Base-by-base conservation (phyloP, 2,329 filamentous ascomycete genomes). In the Beauveria bassiana region DNA sequence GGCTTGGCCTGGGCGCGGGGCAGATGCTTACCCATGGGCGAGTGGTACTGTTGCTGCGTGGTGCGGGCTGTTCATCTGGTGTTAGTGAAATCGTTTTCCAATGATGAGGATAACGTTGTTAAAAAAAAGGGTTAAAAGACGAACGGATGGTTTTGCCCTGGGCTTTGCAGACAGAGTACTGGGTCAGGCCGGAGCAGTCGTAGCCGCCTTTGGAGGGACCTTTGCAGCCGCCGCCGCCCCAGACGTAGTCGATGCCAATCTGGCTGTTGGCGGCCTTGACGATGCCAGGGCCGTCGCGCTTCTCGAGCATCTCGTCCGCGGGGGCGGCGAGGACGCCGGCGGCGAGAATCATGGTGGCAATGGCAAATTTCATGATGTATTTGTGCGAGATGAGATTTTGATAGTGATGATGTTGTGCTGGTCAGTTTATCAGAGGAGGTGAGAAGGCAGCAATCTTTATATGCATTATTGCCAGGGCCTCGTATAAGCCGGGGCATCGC, bases 181-280 rank as follows among this genome's bases (percentile, higher is more conserved):
- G 64, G 18, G 64, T 66, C 18, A 66, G 63, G 45, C 61, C 65
- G 40, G 65, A 66, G 62, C 65, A 66, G 52, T 65, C 65, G 49
- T 46, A 66, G 51, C 65, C 65, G 49, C 65, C 65, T 20, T 66
- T 61, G 60, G 64, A 61, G 9, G 60, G 59, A 18, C 64, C 64
- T 8, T 63, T 55, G 62, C 62, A 64, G 53, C 61, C 61, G 46
- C 64, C 64, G 40, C 63, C 64, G 28, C 64, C 64, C 34, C 53
- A 65, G 57, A 65, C 62, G 54, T 63, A 64, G 7, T 57, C 59
- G 34, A 61, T 47, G 51, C 64, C 63, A 18, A 62, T 54, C 57
- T 63, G 54, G 31, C 54, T 62, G 24, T 62, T 42, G 54, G 64
- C 64, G 18, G 63, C 63, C 14, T 26, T 43, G 50, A 64, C 63